Percentiles rank a stretch among this genome's conserved stretches.
phyloP scores from a whole-genome alignment of 768 basidiomycete genomes.

The Lenzites betulinus region DNA sequence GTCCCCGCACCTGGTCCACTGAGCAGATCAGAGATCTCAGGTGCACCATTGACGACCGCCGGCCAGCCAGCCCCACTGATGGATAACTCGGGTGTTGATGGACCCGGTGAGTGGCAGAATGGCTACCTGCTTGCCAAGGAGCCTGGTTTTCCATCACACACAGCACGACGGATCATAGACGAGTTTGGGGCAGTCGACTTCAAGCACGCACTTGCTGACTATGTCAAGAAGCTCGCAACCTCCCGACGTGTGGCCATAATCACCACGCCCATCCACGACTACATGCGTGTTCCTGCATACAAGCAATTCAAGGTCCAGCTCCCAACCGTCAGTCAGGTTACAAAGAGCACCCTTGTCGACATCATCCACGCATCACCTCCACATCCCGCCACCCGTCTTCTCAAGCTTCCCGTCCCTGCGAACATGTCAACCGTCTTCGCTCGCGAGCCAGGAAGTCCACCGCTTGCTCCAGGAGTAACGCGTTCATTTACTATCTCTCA shows the following conservation, averaged over 20 bases:
- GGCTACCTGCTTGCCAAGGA: neutral
- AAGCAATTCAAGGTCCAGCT: conserved; percentile 2
- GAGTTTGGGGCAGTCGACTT: neutral
- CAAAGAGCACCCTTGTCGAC: neutral
- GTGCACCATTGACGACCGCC: too few relatives aligned
- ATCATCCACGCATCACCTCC: conserved; percentile 3
- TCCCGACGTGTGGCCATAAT: neutral
- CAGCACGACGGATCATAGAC: neutral
- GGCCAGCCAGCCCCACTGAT: too few relatives aligned
- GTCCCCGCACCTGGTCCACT: too few relatives aligned
- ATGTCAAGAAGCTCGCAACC: neutral
- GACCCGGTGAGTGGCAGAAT: neutral
- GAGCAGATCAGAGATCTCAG: too few relatives aligned
- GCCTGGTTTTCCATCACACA: neutral
- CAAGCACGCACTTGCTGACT: neutral
- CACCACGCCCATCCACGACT: neutral
- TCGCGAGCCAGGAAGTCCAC: neutral
- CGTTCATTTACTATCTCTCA: neutral
- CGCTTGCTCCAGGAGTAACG: too few relatives aligned
- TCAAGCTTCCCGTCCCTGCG: neutral
- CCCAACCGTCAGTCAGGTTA: neutral
- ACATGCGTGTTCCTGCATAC: neutral
- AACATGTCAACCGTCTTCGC: conserved; percentile 8
- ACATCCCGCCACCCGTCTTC: neutral
- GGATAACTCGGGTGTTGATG: neutral